phyloP scores from a whole-genome alignment of 257 asterid species.

The Ehretia macrophylla region DNA sequence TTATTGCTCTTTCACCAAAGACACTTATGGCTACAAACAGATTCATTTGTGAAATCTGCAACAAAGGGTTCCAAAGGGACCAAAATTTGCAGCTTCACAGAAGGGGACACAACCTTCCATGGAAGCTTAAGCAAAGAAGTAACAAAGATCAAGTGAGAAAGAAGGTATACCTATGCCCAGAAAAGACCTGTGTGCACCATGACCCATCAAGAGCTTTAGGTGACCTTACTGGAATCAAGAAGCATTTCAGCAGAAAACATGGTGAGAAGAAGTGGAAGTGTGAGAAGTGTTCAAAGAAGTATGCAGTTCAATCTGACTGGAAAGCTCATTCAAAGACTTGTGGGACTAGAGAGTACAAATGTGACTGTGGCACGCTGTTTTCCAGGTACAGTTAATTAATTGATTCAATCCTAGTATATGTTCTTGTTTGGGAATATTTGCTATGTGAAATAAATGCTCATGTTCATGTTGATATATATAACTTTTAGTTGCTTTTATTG shows the following conservation, averaged over 20 bases:
- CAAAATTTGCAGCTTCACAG: constrained; percentile 91
- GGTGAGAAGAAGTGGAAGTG: constrained; percentile 98
- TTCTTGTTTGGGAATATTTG: no score
- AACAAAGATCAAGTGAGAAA: constrained; percentile 53
- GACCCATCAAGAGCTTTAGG: constrained; percentile 89
- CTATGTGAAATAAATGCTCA: not conserved
- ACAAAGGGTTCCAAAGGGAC: constrained; percentile 89
- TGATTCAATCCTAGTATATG: not conserved
- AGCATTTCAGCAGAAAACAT: constrained; percentile 87
- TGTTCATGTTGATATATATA: no score
- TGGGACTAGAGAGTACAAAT: constrained; percentile 89
- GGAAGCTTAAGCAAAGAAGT: constrained; percentile 81
- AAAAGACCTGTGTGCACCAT: constrained; percentile 80
- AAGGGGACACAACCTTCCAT: constrained; percentile 89
- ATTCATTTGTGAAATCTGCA: constrained; percentile 89
- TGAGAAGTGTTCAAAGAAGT: constrained; percentile 87
- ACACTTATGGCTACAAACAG: constrained; percentile 88
- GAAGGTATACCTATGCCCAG: constrained; percentile 88
- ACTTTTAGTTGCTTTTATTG: not conserved
- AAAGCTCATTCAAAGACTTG: constrained; percentile 95
- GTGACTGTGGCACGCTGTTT: constrained; percentile 95
- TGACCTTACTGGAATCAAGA: constrained; percentile 84
- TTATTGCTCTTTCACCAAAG: constrained; percentile 78
- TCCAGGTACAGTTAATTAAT: constrained; percentile 69
- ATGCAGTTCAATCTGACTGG: constrained; percentile 94